phyloP scores from a whole-genome alignment of 2,329 filamentous ascomycete genomes.

The Colletotrichum sp. region DNA sequence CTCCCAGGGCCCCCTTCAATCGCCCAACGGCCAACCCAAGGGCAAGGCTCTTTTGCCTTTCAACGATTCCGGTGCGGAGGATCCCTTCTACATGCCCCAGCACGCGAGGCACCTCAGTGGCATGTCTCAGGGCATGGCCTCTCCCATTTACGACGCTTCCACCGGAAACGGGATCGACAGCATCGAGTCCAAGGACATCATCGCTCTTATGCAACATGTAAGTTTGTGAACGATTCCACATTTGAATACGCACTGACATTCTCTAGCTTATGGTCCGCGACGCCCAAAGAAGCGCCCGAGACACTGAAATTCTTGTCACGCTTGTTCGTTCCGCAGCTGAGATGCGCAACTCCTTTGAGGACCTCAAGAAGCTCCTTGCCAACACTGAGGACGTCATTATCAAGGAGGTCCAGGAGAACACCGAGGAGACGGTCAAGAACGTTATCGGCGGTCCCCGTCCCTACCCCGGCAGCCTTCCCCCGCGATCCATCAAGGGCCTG shows the following conservation, averaged over 20 bases:
- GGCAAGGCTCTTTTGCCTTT: constrained; percentile 54
- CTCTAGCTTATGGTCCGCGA: constrained; percentile 87
- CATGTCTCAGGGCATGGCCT: constrained; percentile 89
- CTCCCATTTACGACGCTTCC: constrained; percentile 87
- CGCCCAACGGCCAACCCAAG: constrained; percentile 57
- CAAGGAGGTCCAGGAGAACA: constrained; percentile 84
- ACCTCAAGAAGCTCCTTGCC: constrained; percentile 90
- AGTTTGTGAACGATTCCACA: constrained; percentile 35
- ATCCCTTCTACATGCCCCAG: constrained; percentile 69
- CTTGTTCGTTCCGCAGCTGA: constrained; percentile 93
- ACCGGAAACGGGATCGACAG: constrained; percentile 87
- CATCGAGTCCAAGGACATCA: constrained; percentile 95
- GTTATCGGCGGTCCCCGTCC: constrained; percentile 87
- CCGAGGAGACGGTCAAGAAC: constrained; percentile 83
- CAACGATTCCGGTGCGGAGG: constrained; percentile 55
- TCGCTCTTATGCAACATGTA: constrained; percentile 95
- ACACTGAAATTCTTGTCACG: constrained; percentile 95
- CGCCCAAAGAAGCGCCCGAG: constrained; percentile 92
- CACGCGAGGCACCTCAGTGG: constrained; percentile 78
- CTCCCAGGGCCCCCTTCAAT: constrained; percentile 69
- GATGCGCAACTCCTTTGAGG: constrained; percentile 96
- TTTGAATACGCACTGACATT: constrained; percentile 27
- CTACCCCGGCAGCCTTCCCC: constrained; percentile 70
- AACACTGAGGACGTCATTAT: constrained; percentile 92
- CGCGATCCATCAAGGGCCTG: constrained; percentile 61